These are phyloP conservation scores for Golubevia pallescens DNA, from an alignment of 1,284 basidiomycete genomes.

Conservation along the genomic window DNA sequence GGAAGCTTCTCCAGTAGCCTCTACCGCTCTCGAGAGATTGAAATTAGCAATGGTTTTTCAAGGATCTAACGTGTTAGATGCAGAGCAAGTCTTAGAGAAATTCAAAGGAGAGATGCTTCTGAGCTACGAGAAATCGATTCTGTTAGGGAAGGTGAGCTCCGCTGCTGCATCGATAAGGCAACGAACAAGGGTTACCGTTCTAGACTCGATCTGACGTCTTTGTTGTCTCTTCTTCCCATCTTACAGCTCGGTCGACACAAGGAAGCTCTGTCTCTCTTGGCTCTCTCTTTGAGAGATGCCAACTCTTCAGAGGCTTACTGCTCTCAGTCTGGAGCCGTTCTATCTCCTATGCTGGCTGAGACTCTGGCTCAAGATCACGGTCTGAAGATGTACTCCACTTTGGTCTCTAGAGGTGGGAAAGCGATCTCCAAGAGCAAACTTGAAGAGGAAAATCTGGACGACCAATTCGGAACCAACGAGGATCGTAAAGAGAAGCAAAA, in stretches of 20 bases:
- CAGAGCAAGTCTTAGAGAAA: conserved; percentile 10
- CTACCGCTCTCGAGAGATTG: conserved; percentile 19
- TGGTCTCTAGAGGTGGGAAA: not conserved
- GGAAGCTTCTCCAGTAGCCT: not conserved
- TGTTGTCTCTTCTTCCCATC: conserved; percentile 1
- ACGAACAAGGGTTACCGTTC: too few relatives aligned
- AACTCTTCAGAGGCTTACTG: conserved; percentile 52
- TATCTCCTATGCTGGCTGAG: conserved; percentile 31
- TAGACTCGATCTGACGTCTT: not conserved
- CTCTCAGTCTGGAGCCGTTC: conserved; percentile 33
- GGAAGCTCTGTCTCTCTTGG: conserved; percentile 38
- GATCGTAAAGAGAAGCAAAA: conserved; percentile 9
- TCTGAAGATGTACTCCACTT: conserved; percentile 16
- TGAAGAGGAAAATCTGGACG: not conserved
- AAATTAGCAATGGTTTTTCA: conserved; percentile 46
- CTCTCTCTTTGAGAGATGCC: conserved; percentile 34
- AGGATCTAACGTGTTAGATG: conserved; percentile 32
- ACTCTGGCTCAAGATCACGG: conserved; percentile 24
- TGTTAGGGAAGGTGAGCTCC: conserved; percentile 23
- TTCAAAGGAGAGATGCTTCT: conserved; percentile 16
- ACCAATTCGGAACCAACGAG: too few relatives aligned
- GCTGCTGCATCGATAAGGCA: not conserved
- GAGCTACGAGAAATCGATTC: conserved; percentile 34
- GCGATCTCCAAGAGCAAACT: too few relatives aligned
- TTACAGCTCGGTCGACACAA: conserved; percentile 22